These are phyloP conservation scores for Mucor racemosus DNA, from an alignment of 371 early-diverging fungal species.

Conservation along the genomic window DNA sequence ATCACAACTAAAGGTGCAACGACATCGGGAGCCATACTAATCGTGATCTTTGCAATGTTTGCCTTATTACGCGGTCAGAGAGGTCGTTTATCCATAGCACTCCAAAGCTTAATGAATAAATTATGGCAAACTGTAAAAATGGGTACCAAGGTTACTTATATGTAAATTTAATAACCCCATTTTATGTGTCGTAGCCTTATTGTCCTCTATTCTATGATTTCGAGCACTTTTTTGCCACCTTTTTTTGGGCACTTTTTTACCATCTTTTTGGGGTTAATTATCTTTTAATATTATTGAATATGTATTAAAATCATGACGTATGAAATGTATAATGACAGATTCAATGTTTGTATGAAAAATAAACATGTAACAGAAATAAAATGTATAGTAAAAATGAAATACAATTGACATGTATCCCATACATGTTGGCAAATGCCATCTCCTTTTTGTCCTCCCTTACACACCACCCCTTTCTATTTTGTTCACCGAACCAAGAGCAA, in stretches of 20 bases:
- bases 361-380: background rate
- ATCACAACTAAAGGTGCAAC: slow-evolving; percentile 24
- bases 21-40: slow-evolving; percentile 27
- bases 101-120: slow-evolving; percentile 32
- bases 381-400: too few relatives aligned
- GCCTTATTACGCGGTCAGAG: slow-evolving; percentile 35
- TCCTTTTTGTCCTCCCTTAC: background rate
- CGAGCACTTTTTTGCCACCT: too few relatives aligned
- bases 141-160: slow-evolving; percentile 55
- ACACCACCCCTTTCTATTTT: background rate
- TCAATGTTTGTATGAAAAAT: background rate
- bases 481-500: background rate
- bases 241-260: too few relatives aligned
- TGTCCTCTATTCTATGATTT: too few relatives aligned
- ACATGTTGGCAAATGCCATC: background rate
- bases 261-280: too few relatives aligned
- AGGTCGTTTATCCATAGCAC: slow-evolving; percentile 27
- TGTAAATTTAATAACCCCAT: slow-evolving; percentile 23
- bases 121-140: slow-evolving; percentile 49
- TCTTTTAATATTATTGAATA: too few relatives aligned
- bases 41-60: slow-evolving; percentile 37
- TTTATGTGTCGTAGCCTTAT: too few relatives aligned
- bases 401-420: background rate
- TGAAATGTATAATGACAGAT: too few relatives aligned
- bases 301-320: too few relatives aligned